These are phyloP conservation scores for Podospora anserina DNA, from an alignment of 495 filamentous ascomycete species.

Conservation along the genomic window DNA sequence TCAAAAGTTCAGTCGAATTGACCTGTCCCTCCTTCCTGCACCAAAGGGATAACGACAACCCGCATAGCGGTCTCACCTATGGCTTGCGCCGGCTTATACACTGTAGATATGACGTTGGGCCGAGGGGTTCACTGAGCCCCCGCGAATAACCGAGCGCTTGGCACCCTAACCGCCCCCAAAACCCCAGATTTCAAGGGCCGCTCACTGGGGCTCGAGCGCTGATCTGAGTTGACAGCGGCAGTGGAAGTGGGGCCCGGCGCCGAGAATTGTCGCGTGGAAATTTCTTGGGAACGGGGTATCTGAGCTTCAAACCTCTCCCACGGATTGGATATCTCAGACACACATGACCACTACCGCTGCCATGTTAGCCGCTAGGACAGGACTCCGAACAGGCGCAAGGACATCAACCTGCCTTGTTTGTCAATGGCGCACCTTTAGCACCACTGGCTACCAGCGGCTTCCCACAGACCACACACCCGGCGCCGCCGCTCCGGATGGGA, in stretches of 20 bases:
- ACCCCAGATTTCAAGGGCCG: slow-evolving; percentile 8
- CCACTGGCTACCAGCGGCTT: slow-evolving; percentile 38
- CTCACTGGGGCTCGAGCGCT: slow-evolving; percentile 7
- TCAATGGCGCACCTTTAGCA: slow-evolving; percentile 48
- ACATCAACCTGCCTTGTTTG: slow-evolving; percentile 40
- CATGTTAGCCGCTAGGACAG: slow-evolving; percentile 25
- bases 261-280: slow-evolving; percentile 25
- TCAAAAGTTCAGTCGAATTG: slow-evolving; percentile 18
- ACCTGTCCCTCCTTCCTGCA: neutral
- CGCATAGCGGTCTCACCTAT: slow-evolving; percentile 7
- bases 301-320: slow-evolving; percentile 6
- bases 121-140: slow-evolving; percentile 24
- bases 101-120: slow-evolving; percentile 29
- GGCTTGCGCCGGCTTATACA: slow-evolving; percentile 35
- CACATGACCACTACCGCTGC: slow-evolving; percentile 11
- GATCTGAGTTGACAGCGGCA: slow-evolving; percentile 5
- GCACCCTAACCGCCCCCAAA: neutral
- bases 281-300: slow-evolving; percentile 22
- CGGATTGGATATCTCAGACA: slow-evolving; percentile 3
- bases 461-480: slow-evolving; percentile 31
- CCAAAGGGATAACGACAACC: slow-evolving; percentile 3
- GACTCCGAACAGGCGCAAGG: slow-evolving; percentile 11
- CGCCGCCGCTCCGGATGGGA: neutral
- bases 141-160: slow-evolving; percentile 35
- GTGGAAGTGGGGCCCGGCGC: slow-evolving; percentile 8